phyloP scores from a whole-genome alignment of 805 yeast species.

The Candida ovalis region DNA sequence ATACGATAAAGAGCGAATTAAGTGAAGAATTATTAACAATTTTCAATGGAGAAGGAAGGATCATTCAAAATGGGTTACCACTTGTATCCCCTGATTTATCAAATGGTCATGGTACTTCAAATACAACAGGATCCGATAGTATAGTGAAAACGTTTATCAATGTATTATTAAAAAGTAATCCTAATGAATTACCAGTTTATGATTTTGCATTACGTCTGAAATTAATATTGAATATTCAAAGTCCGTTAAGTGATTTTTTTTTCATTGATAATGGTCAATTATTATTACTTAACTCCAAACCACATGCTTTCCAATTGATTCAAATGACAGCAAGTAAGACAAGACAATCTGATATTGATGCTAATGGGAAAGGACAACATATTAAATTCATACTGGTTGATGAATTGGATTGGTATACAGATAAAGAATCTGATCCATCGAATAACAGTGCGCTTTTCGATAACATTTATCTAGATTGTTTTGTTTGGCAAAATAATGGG shows the following conservation, averaged over 20 bases:
- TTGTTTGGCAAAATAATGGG: conserved; percentile 30
- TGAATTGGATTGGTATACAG: conserved; percentile 31
- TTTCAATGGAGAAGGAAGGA: conserved; percentile 26
- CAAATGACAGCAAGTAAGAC: conserved; percentile 17
- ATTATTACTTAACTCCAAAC: conserved; percentile 28
- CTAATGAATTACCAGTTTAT: conserved; percentile 27
- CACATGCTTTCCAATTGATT: conserved; percentile 34
- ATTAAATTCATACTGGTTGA: conserved; percentile 29
- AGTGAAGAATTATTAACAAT: conserved; percentile 30
- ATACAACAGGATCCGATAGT: conserved; percentile 7
- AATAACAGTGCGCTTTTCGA: conserved; percentile 18
- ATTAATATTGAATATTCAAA: conserved; percentile 33
- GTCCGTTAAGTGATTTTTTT: conserved; percentile 28
- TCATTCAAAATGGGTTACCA: conserved; percentile 35
- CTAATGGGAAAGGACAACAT: conserved; percentile 21
- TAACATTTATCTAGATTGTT: conserved; percentile 23
- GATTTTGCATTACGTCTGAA: conserved; percentile 32
- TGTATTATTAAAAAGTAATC: conserved; percentile 21
- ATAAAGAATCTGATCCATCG: conserved; percentile 6
- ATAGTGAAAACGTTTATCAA: conserved; percentile 26
- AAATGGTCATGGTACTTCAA: conserved; percentile 1
- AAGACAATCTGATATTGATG: conserved; percentile 14
- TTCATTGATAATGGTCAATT: conserved; percentile 24
- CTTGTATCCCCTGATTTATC: conserved; percentile 11
- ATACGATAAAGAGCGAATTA: conserved; percentile 33